phyloP scores from a whole-genome alignment of 139 green algal genomes.

The Closterium sp. region DNA sequence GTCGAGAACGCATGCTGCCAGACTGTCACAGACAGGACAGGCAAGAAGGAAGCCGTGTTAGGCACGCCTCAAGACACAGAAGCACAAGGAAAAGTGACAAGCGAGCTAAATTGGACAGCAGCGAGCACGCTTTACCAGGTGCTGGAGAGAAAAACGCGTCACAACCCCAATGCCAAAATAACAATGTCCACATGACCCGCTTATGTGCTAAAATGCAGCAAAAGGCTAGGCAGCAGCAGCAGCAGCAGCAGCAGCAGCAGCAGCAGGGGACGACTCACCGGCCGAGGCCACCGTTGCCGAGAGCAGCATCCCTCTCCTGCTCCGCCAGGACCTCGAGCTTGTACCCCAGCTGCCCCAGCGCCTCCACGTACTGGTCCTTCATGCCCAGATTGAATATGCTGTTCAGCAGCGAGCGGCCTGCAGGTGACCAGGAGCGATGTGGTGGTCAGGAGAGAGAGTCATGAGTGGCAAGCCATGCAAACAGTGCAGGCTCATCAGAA shows the following conservation, averaged over 20 bases:
- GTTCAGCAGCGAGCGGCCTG: conserved; percentile 88
- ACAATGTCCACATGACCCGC: too few species aligned
- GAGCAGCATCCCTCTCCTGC: conserved; percentile 77
- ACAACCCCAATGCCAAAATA: too few species aligned
- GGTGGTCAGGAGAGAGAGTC: neutral
- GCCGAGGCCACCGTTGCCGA: conserved; percentile 97
- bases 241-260: neutral
- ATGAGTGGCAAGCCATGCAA: neutral
- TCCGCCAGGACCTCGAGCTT: conserved; percentile 57
- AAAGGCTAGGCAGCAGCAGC: too few species aligned
- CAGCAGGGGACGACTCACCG: conserved; percentile 41
- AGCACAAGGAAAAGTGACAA: neutral
- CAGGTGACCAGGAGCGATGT: too few species aligned
- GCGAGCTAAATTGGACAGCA: too few species aligned
- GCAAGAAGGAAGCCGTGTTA: neutral
- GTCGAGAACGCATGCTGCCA: conserved; percentile 98
- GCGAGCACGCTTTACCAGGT: too few species aligned
- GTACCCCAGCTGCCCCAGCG: conserved; percentile 78
- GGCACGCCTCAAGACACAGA: too few species aligned
- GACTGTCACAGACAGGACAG: conserved; percentile 62
- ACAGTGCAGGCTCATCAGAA: neutral
- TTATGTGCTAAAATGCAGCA: too few species aligned
- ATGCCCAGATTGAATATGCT: conserved; percentile 90
- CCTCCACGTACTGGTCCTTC: conserved; percentile 74
- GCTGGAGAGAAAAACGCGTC: too few species aligned